phyloP scores from a whole-genome alignment of 768 basidiomycete genomes.

The Jaapia argillacea region DNA sequence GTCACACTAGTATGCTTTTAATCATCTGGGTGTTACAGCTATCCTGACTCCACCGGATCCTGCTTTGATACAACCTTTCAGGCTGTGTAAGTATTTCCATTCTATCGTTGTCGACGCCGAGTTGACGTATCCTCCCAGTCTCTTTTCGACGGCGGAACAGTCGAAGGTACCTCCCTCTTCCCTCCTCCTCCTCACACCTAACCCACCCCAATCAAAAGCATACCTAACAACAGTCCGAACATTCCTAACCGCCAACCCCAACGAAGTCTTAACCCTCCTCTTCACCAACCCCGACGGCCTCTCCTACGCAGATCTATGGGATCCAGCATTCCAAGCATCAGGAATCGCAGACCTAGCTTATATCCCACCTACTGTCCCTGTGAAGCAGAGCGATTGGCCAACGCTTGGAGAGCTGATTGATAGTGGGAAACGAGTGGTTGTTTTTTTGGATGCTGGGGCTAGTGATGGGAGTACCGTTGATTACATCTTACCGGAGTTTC shows the following conservation, averaged over 20 bases:
- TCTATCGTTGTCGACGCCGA: background rate
- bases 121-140: constrained; percentile 5
- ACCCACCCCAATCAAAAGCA: constrained; percentile 3
- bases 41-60: too few relatives aligned
- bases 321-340: constrained; percentile 39
- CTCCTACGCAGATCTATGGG: constrained; percentile 37
- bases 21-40: too few relatives aligned
- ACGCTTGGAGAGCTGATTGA: constrained; percentile 55
- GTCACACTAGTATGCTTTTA: constrained; percentile 56
- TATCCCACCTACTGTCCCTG: constrained; percentile 36
- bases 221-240: constrained; percentile 44
- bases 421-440: constrained; percentile 45
- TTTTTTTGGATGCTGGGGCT: constrained; percentile 50
- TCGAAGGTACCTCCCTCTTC: constrained; percentile 53
- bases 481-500: constrained; percentile 48
- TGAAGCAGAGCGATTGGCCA: constrained; percentile 45
- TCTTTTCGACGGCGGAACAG: constrained; percentile 45
- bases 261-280: constrained; percentile 54
- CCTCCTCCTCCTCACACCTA: constrained; percentile 23
- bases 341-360: constrained; percentile 34
- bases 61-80: too few relatives aligned
- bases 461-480: constrained; percentile 21
- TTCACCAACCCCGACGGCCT: constrained; percentile 59
- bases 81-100: constrained; percentile 10
- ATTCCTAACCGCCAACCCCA: constrained; percentile 51